These are phyloP conservation scores for Carpinus fangiana DNA, from an alignment of 306 rosid species.

Conservation along the genomic window DNA sequence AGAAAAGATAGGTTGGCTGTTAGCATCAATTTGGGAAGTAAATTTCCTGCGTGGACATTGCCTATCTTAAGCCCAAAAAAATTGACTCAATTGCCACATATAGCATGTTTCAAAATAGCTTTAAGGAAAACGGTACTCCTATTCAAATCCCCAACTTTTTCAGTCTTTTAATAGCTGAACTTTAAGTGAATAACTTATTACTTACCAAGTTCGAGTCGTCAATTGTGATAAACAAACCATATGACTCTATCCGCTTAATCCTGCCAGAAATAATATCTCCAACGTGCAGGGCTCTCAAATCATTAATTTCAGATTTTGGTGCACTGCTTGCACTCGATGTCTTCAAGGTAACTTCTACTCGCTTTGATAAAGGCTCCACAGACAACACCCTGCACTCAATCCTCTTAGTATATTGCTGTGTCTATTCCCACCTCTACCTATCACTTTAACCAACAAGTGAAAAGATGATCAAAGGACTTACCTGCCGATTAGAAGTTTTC, in stretches of 20 bases:
- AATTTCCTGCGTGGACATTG: not conserved
- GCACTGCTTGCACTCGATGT: slow-evolving; percentile 36
- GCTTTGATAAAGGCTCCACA: slow-evolving; percentile 80
- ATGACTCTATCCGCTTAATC: slow-evolving; percentile 80
- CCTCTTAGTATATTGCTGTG: slow-evolving; percentile 32
- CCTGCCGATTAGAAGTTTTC: slow-evolving; percentile 87
- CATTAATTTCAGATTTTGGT: slow-evolving; percentile 42
- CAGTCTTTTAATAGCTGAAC: not conserved
- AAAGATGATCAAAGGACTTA: slow-evolving; percentile 26
- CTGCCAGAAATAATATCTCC: slow-evolving; percentile 79
- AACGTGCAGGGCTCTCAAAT: slow-evolving; percentile 54
- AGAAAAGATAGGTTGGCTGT: not conserved
- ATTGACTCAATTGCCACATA: not conserved
- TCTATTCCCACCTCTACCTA: slow-evolving; percentile 16
- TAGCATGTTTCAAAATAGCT: not conserved
- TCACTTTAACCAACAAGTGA: not conserved
- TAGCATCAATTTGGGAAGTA: not conserved
- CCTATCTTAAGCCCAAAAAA: not conserved
- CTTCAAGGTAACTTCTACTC: slow-evolving; percentile 86
- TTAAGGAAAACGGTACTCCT: not conserved
- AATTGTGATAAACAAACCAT: slow-evolving; percentile 80
- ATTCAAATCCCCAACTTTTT: not conserved
- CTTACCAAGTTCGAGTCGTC: slow-evolving; percentile 69
- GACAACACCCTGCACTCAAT: slow-evolving; percentile 67
- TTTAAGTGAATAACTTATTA: not conserved